Base-by-base conservation (phyloP, 257 asterid species). In the Petunia axillaris region DNA sequence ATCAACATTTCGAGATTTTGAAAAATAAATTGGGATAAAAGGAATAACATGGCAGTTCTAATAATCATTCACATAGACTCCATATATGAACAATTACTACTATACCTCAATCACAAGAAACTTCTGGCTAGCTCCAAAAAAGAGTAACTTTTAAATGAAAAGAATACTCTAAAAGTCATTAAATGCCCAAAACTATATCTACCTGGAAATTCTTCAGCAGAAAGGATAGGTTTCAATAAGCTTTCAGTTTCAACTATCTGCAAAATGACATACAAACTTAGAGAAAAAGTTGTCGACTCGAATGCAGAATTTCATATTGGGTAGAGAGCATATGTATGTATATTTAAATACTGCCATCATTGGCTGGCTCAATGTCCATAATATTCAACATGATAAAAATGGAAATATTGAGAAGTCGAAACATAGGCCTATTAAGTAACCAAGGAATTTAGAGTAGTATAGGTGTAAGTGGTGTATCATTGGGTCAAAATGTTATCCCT, bases 191-290 rank as follows among this genome's bases (percentile, higher is more conserved):
- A 59, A 59, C 25, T 5, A 13, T 25, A 13, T 57, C 80, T 79
- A 95, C 99, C 97, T 65, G 90, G 86, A 84, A 88, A 84, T 91
- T 94, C 97, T 68, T 91, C 98, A 58, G 88, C 89, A 65, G 93
- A 89, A 84, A 90, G 88, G 83, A 94, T 85, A 76, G 97, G 97
- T 81, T 89, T 92, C 81, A 94, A 84, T 85, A 96, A 86, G 83
- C 94, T 91, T 87, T 96, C 97, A 11, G 97, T 90, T 88, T 92
- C 95, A 86, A 92, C 95, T 8, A 87, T 82, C 99, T 96, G 89
- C 65, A 73, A 83, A 77, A 46, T 3, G 74, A 54, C 75, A 82
- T 63, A 57, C 62, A 48, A 80, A 58, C 84, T 84, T 37, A 64
- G 79, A 41, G 7, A 43, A 83, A 76, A 25, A 77, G 59, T 38